Conservation (phyloP, 257 asterid species). For the Verbena officinalis region DNA sequence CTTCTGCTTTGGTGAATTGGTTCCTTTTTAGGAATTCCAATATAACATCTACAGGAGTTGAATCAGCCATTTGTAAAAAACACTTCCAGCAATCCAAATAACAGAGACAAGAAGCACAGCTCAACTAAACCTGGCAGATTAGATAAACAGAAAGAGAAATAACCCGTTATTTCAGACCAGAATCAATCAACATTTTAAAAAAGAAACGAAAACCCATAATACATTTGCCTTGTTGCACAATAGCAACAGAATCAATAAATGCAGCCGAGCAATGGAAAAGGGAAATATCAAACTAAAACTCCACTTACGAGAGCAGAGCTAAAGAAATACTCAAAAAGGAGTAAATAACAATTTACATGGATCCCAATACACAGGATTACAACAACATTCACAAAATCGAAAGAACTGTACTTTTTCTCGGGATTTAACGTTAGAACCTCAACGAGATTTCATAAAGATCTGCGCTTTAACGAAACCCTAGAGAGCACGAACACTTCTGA, state of each 20-base stretch:
- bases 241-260: conserved; percentile 15
- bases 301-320: conserved; percentile 19
- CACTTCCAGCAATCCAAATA: conserved; percentile 28
- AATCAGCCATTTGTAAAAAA: conserved; percentile 65
- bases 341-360: conserved; percentile 31
- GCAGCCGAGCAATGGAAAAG: conserved; percentile 10
- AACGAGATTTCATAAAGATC: conserved; percentile 43
- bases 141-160: conserved; percentile 21
- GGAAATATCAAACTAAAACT: conserved; percentile 18
- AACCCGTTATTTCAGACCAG: conserved; percentile 24
- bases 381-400: conserved; percentile 19
- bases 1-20: conserved; percentile 84
- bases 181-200: conserved; percentile 18
- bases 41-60: conserved; percentile 71
- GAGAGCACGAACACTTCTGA: conserved; percentile 30
- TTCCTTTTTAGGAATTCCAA: conserved; percentile 75
- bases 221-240: conserved; percentile 12
- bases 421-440: conserved; percentile 36
- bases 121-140: conserved; percentile 53
- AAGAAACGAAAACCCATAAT: conserved; percentile 14
- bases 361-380: conserved; percentile 32
- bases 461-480: conserved; percentile 56
- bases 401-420: conserved; percentile 24
- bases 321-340: conserved; percentile 1
- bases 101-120: conserved; percentile 35